Conservation (phyloP, 2,329 filamentous ascomycete genomes). For the Pseudogymnoascus pannorum region DNA sequence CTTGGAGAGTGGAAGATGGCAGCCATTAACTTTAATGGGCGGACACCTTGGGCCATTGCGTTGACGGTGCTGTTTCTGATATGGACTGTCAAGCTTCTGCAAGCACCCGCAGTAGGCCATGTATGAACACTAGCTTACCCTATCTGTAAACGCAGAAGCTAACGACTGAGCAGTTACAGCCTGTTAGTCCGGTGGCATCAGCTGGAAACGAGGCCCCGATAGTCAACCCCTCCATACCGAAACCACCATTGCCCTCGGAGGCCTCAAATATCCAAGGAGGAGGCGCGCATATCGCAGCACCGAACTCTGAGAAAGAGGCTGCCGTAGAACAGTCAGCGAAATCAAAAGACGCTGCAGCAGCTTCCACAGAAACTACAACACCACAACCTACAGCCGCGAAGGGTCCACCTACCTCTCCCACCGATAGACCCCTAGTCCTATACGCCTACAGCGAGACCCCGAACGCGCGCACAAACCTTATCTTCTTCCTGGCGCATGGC, state of each 20-base stretch:
- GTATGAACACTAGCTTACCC: not conserved
- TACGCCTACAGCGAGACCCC: conserved; percentile 25
- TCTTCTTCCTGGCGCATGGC: conserved; percentile 25
- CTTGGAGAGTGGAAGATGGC: not conserved
- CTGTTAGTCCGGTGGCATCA: not conserved
- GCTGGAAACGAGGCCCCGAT: not conserved
- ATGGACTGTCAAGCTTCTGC: conserved; percentile 10
- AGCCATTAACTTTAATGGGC: not conserved
- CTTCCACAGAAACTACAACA: not conserved
- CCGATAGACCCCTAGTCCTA: conserved; percentile 21
- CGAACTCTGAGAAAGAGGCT: not conserved
- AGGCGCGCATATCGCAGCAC: not conserved
- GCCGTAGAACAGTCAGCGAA: not conserved
- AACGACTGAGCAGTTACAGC: not conserved
- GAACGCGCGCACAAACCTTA: conserved; percentile 20
- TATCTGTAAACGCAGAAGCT: not conserved
- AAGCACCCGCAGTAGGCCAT: not conserved
- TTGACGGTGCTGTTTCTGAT: conserved; percentile 9
- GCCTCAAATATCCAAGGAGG: not conserved
- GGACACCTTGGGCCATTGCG: conserved; percentile 1
- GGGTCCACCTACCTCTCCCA: not conserved
- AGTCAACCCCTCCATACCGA: not conserved
- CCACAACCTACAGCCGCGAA: not conserved
- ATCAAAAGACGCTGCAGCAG: not conserved
- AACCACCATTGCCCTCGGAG: not conserved